Evolutionary conservation across 1,284 basidiomycete species (phyloP), one percentile per base, ranked within the genome.

Genomic region (Agaricales sp.): DNA sequence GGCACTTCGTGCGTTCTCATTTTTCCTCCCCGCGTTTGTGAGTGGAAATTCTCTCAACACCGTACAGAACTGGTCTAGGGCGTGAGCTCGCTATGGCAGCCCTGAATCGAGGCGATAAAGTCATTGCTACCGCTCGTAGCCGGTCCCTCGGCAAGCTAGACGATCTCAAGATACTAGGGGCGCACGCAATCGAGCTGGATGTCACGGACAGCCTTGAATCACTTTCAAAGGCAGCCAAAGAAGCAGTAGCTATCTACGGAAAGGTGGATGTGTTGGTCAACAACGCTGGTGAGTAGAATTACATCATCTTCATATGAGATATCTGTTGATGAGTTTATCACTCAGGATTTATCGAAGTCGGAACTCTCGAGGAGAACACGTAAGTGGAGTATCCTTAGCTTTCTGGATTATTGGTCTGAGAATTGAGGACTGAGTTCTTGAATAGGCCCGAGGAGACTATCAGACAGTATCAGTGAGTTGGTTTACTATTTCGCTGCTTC

Each of bases 391-490:
- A 18, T n/a, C 16, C 16, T 41, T 41, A 6, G 39, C 39, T 18
- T 41, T n/a, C 39, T 16, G 19, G 4, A 41, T 41, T 35, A n/a
- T 20, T 41, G n/a, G 18, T n/a, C 16, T 16, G 4, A 41, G 18
- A 6, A 8, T 41, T 41, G 39, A n/a, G n/a, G n/a, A n/a, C 11
- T 46, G 24, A 41, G 21, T 8, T 35, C 24, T 2, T 20, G 16
- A 14, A 4, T 26, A 65, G 63, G 0, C 61, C 61, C 1, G 59
- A 65, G 43, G 61, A 65, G 35, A 58, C 62, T 6, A 56, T 55
- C 16, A 51, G 54, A 19, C 61, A 65, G 43, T 65, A 62, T 59
- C 66, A 65, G 62, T 65, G 49, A 6, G 58, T 50, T 20, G 22
- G 19, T 6, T 25, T 25, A 4, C n/a, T n/a, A 35, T n/a, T 35